Base-by-base conservation (phyloP, 306 rosid species). In the Sicyos baderoa region DNA sequence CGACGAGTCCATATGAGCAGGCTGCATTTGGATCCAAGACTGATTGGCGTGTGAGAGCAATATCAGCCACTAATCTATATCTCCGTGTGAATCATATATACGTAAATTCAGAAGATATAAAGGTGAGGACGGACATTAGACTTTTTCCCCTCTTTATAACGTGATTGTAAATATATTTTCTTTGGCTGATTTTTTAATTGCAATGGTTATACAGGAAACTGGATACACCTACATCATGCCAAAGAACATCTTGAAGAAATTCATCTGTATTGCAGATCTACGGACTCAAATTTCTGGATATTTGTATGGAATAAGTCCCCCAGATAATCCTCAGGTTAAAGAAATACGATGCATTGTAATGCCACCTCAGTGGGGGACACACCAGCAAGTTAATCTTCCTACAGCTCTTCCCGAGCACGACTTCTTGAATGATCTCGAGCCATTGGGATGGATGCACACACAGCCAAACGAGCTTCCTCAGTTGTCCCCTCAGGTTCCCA, bases 1-100 rank as follows among this genome's bases (percentile, higher is more conserved):
- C 99, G 45, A 94, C 97, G 11, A 94, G 97, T 85, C 99, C 99
- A 14, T 94, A 94, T 65, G 99, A 94, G 86, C 95, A 88, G 84
- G 82, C 87, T 75, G 95, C 90, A 42, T 90, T 84, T 86, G 95
- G 91, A 56, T 90, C 99, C 6, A 94, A 94, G 83, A 94, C 99
- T 51, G 99, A 94, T 68, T 94, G 99, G 99, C 99, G 99, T 90
- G 99, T 94, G 79, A 85, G 99, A 74, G 97, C 99, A 69, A 94
- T 94, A 84, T 94, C 97, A 6, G 96, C 99, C 60, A 94, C 99
- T 51, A 93, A 94, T 74, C 84, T 94, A 10, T 90, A 94, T 70
- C 99, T 94, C 59, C 96, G 99, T 68, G 99, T 94, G 71, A 94
- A 94, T 78, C 99, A 94, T 58, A 94, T 94, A 55, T 94, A 94